Percentiles rank a stretch among this genome's conserved stretches.
Conservation (phyloP, 805 yeast species). For the baker's yeast (Saccharomyces cerevisiae) region DNA sequence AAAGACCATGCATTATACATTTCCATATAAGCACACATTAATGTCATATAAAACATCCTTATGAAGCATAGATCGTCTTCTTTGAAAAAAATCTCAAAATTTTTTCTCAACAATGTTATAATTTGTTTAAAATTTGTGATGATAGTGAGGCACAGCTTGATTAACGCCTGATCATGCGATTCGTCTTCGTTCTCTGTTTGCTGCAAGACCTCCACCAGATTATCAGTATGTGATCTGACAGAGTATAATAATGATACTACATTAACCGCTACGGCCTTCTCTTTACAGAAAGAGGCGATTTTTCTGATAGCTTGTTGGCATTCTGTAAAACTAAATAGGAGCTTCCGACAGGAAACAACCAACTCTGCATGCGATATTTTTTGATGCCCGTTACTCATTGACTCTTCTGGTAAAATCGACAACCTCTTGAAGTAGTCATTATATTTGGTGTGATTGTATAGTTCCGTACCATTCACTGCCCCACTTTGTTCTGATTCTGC, state of each 20-base stretch:
- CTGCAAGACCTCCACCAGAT: conserved; percentile 49
- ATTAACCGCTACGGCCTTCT: conserved; percentile 45
- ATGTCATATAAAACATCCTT: conserved; percentile 51
- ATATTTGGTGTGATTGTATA: conserved; percentile 35
- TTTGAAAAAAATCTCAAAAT: conserved; percentile 41
- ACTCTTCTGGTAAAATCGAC: conserved; percentile 52
- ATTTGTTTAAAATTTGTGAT: conserved; percentile 44
- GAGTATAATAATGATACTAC: conserved; percentile 44
- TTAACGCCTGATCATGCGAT: conserved; percentile 31
- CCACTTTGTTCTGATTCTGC: background rate
- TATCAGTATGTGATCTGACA: conserved; percentile 48
- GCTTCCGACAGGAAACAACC: conserved; percentile 42
- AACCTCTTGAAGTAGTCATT: conserved; percentile 59
- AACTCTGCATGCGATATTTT: conserved; percentile 27
- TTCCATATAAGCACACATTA: conserved; percentile 59
- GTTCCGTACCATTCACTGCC: conserved; percentile 7
- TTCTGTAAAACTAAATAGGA: conserved; percentile 56
- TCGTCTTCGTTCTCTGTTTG: conserved; percentile 37
- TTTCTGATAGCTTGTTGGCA: conserved; percentile 52
- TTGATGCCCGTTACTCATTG: conserved; percentile 16
- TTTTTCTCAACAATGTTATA: conserved; percentile 34
- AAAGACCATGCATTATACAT: conserved; percentile 54
- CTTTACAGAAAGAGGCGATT: conserved; percentile 50
- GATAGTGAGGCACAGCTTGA: conserved; percentile 32
- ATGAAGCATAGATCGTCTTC: conserved; percentile 57